Evolutionary conservation across 1,139 yeast genomes (phyloP).

Genomic region (Scheffersomyces illinoinensis): DNA sequence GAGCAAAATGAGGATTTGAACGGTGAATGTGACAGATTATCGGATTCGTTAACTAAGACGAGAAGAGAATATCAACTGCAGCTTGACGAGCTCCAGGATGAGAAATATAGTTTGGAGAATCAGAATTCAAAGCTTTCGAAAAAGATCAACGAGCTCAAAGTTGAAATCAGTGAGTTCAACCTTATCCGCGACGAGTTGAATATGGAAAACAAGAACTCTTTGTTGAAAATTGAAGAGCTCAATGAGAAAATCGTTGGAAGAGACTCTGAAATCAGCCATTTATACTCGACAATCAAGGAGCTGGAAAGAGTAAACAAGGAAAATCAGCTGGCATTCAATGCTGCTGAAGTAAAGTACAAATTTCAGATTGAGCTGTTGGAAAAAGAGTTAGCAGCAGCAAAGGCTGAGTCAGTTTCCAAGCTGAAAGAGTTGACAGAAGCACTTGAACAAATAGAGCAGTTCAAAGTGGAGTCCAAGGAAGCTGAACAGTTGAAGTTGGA

Average conservation of each 20-base stretch:
- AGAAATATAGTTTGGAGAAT: slow-evolving; percentile 47
- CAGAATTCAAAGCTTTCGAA: slow-evolving; percentile 33
- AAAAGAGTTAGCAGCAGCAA: slow-evolving; percentile 11
- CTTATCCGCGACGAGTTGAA: slow-evolving; percentile 49
- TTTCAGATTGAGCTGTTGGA: slow-evolving; percentile 6
- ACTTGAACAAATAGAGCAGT: slow-evolving; percentile 12
- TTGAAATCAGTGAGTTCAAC: slow-evolving; percentile 47
- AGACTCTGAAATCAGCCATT: slow-evolving; percentile 15
- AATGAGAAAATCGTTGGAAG: slow-evolving; percentile 31
- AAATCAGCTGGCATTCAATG: not conserved
- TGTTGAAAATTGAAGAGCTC: slow-evolving; percentile 47
- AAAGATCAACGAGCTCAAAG: slow-evolving; percentile 39
- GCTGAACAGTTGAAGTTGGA: slow-evolving; percentile 31
- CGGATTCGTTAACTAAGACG: slow-evolving; percentile 46
- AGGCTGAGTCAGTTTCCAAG: slow-evolving; percentile 5
- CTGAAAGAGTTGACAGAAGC: slow-evolving; percentile 6
- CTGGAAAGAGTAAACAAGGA: not conserved
- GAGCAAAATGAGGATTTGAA: slow-evolving; percentile 59
- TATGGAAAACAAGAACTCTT: slow-evolving; percentile 43
- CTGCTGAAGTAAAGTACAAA: not conserved
- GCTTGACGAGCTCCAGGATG: slow-evolving; percentile 44
- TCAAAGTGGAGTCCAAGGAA: slow-evolving; percentile 19
- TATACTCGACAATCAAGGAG: not conserved
- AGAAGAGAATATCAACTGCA: slow-evolving; percentile 48
- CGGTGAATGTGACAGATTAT: slow-evolving; percentile 65